phyloP scores from a whole-genome alignment of 176 grass and related monocot species.

The Hyparrhenia diplandra region DNA sequence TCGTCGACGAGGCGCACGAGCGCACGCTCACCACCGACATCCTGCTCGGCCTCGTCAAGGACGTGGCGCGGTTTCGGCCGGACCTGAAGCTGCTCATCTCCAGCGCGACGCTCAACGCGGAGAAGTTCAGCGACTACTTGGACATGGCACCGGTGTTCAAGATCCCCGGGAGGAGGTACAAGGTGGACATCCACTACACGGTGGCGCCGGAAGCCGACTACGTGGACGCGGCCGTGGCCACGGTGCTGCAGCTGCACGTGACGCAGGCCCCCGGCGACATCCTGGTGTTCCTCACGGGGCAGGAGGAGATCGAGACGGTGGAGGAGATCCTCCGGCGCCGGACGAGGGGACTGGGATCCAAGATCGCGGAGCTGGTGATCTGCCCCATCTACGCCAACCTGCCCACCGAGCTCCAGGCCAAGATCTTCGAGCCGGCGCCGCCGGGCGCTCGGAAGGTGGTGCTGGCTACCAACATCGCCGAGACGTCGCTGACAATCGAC shows the following conservation, averaged over 20 bases:
- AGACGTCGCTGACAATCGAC: constrained; percentile 79
- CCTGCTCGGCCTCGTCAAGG: constrained; percentile 70
- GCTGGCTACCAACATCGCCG: constrained; percentile 71
- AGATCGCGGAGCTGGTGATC: constrained; percentile 43
- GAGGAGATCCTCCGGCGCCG: constrained; percentile 41
- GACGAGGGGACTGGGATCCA: constrained; percentile 27
- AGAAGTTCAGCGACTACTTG: constrained; percentile 64
- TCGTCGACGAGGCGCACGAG: constrained; percentile 81
- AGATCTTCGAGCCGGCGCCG: constrained; percentile 59
- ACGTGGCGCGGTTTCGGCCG: constrained; percentile 34
- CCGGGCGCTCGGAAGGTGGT: constrained; percentile 51
- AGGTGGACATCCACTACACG: constrained; percentile 58
- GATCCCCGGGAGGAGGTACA: constrained; percentile 50
- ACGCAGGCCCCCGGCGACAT: constrained; percentile 47
- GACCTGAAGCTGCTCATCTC: constrained; percentile 62
- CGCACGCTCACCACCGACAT: constrained; percentile 56
- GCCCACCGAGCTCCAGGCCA: constrained; percentile 45
- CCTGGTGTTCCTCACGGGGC: constrained; percentile 63
- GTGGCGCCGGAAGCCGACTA: constrained; percentile 58
- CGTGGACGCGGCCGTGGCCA: constrained; percentile 40
- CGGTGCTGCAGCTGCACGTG: constrained; percentile 57
- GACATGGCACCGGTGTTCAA: constrained; percentile 50
- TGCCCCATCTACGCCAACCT: constrained; percentile 54
- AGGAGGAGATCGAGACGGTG: constrained; percentile 74
- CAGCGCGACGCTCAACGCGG: constrained; percentile 64